Percentiles rank a stretch among this genome's conserved stretches.
These are phyloP conservation scores for Daldinia loculata DNA, from an alignment of 495 filamentous ascomycete genomes.

Conservation along the genomic window DNA sequence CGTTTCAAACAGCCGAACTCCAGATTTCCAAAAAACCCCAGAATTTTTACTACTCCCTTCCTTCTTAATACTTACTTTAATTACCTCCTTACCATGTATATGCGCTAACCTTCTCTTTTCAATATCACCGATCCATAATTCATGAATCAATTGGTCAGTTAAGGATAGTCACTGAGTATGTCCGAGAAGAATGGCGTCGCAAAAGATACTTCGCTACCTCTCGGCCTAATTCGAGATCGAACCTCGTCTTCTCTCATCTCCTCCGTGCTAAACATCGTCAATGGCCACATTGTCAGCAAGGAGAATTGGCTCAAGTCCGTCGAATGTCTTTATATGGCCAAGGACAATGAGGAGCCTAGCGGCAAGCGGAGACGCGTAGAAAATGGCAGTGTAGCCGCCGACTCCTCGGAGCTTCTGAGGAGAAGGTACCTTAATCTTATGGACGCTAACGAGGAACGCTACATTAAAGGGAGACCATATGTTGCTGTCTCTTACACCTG, in stretches of 20 bases:
- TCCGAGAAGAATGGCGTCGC: slow-evolving; percentile 42
- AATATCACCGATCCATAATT: slow-evolving; percentile 8
- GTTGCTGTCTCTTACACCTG: slow-evolving; percentile 48
- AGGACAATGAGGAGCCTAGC: slow-evolving; percentile 34
- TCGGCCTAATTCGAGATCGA: slow-evolving; percentile 42
- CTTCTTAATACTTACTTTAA: too few relatives aligned
- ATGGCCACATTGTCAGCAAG: slow-evolving; percentile 31
- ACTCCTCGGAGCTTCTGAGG: slow-evolving; percentile 28
- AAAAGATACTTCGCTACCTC: slow-evolving; percentile 43
- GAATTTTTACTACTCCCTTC: not conserved
- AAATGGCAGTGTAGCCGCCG: slow-evolving; percentile 32
- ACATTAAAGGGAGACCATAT: slow-evolving; percentile 13
- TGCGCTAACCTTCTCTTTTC: not conserved
- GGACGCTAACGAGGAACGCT: not conserved
- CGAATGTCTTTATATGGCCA: slow-evolving; percentile 42
- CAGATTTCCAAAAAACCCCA: not conserved
- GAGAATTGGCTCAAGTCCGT: slow-evolving; percentile 44
- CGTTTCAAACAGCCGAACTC: slow-evolving; percentile 9
- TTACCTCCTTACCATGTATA: not conserved
- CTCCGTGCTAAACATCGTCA: slow-evolving; percentile 40
- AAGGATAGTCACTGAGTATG: slow-evolving; percentile 36
- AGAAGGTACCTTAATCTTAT: slow-evolving; percentile 38
- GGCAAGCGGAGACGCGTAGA: slow-evolving; percentile 42
- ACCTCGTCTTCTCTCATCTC: slow-evolving; percentile 33
- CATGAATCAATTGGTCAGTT: slow-evolving; percentile 6